Percentiles rank a stretch among this genome's conserved stretches.
phyloP scores from a whole-genome alignment of 768 basidiomycete genomes.

The Podaxis mareebaensis region DNA sequence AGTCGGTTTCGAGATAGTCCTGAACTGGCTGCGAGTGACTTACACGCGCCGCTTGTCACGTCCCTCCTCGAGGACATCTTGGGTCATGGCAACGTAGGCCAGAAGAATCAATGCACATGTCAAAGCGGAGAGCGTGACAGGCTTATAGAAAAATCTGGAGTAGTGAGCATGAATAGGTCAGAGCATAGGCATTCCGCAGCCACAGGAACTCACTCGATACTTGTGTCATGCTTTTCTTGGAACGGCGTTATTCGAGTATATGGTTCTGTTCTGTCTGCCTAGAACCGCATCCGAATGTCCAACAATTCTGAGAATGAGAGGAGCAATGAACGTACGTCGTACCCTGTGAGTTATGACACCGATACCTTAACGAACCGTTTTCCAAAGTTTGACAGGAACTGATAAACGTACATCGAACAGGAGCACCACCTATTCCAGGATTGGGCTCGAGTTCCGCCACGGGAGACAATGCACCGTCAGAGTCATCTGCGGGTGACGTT shows the following conservation, averaged over 20 bases:
- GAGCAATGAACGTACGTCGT: conserved; percentile 63
- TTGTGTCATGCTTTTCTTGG: conserved; percentile 81
- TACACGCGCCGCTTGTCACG: conserved; percentile 80
- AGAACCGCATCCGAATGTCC: conserved; percentile 15
- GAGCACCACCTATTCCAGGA: conserved; percentile 72
- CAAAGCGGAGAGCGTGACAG: conserved; percentile 76
- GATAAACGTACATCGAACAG: conserved; percentile 73
- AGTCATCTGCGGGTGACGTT: conserved; percentile 61
- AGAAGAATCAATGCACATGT: conserved; percentile 64
- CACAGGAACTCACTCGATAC: conserved; percentile 63
- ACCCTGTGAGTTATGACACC: conserved; percentile 52
- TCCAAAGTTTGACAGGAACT: conserved; percentile 9
- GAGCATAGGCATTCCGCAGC: conserved; percentile 10
- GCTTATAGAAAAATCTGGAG: conserved; percentile 84
- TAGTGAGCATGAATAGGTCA: conserved; percentile 15
- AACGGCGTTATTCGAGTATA: conserved; percentile 85
- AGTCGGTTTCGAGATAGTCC: conserved; percentile 10
- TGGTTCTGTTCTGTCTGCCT: conserved; percentile 84
- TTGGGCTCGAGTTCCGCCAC: conserved; percentile 60
- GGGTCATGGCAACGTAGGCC: conserved; percentile 81
- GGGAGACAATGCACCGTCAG: conserved; percentile 52
- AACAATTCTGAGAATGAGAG: conserved; percentile 23
- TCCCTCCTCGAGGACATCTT: conserved; percentile 84
- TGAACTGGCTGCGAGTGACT: conserved; percentile 28
- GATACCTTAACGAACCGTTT: background rate